A percentile compares a stretch with the other conserved stretches of the same genome.
These are phyloP conservation scores for Solanum ossicruentum DNA, from an alignment of 257 asterid genomes.

Conservation along the genomic window DNA sequence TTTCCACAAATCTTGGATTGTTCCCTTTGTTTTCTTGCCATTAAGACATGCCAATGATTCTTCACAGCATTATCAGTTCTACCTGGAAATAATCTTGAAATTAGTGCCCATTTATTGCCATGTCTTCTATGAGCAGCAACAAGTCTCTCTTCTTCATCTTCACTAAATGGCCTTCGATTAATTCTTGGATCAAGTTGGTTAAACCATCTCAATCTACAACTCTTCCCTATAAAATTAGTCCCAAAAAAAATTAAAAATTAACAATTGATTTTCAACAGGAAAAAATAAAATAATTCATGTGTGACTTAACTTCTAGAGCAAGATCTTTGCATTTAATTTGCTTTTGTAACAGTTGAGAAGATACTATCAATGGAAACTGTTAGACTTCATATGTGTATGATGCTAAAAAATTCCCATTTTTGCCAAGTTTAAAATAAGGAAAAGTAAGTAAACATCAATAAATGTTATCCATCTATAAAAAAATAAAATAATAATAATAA, in stretches of 20 bases:
- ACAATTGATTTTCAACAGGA: not conserved
- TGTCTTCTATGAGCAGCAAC: slow-evolving; percentile 71
- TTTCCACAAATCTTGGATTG: slow-evolving; percentile 46
- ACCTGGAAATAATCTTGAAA: slow-evolving; percentile 86
- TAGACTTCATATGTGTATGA: not conserved
- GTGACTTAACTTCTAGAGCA: not conserved
- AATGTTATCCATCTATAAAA: not conserved
- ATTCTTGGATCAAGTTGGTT: slow-evolving; percentile 93
- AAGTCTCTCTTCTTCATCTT: slow-evolving; percentile 77
- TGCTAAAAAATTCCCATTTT: not conserved
- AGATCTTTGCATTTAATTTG: not conserved
- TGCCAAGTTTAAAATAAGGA: not conserved
- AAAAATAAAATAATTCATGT: not conserved
- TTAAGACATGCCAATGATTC: slow-evolving; percentile 91
- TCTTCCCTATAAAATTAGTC: slow-evolving; percentile 41
- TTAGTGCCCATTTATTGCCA: slow-evolving; percentile 90
- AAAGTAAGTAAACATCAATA: not conserved
- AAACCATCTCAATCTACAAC: slow-evolving; percentile 95
- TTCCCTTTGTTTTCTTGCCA: slow-evolving; percentile 90
- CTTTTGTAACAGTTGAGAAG: not conserved
- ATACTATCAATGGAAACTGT: not conserved
- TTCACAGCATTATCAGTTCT: slow-evolving; percentile 93
- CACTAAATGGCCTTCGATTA: slow-evolving; percentile 76
- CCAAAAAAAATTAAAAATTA: not conserved
- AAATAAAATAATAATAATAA: not conserved